A percentile compares a stretch with the other conserved stretches of the same genome.
These are phyloP conservation scores for Gastrolobium bilobum DNA, from an alignment of 306 rosid species.

Conservation along the genomic window DNA sequence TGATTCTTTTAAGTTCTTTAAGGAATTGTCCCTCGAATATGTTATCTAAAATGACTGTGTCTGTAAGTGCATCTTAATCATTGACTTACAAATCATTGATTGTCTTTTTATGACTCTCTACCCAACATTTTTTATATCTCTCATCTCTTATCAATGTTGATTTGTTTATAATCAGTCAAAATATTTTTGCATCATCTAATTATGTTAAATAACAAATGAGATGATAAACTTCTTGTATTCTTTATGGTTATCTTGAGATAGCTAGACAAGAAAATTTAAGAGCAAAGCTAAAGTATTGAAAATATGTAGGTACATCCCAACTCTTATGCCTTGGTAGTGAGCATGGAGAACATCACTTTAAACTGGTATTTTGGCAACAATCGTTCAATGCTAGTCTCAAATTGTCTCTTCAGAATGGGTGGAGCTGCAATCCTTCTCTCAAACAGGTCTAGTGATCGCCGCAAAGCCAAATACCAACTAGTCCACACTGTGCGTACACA, in stretches of 20 bases:
- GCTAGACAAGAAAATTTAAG: background rate
- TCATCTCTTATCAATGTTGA: no score
- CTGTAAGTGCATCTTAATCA: no score
- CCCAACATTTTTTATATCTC: no score
- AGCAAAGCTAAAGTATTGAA: background rate
- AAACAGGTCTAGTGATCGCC: constrained; percentile 58
- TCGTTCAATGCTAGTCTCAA: constrained; percentile 83
- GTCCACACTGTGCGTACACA: constrained; percentile 85
- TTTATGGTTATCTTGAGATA: background rate
- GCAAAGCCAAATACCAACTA: constrained; percentile 77
- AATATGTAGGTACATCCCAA: constrained; percentile 73
- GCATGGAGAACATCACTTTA: constrained; percentile 93
- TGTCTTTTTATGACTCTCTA: no score
- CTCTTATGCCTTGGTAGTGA: constrained; percentile 84
- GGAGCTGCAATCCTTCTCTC: constrained; percentile 92
- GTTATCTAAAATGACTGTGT: no score
- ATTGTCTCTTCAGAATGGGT: constrained; percentile 90
- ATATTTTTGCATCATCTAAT: no score
- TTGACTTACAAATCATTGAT: no score
- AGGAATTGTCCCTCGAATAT: no score
- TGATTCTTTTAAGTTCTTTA: no score
- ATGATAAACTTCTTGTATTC: background rate
- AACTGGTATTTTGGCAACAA: constrained; percentile 94
- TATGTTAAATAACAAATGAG: no score
- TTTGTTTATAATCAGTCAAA: no score